Percentiles rank a stretch among this genome's conserved stretches.
These are phyloP conservation scores for Avena insularis DNA, from an alignment of 176 grass and related monocot species.

Conservation along the genomic window DNA sequence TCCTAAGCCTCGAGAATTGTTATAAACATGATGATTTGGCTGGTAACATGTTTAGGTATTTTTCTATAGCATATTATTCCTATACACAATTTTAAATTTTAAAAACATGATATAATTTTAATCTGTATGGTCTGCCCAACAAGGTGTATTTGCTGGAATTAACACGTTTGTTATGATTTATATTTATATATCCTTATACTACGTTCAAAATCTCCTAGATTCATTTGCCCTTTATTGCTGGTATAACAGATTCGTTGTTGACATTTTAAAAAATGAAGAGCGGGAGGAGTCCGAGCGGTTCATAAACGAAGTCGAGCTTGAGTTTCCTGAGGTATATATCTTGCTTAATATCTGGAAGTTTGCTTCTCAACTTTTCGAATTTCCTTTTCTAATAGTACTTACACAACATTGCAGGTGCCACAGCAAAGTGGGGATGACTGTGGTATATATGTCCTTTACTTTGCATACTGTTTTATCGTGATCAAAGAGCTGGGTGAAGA, in stretches of 20 bases:
- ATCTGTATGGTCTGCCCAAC: background rate
- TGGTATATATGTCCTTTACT: conserved; percentile 89
- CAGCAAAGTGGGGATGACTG: conserved; percentile 90
- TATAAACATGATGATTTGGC: background rate
- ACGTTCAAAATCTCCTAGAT: background rate
- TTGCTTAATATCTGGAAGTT: conserved; percentile 16
- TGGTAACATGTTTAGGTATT: background rate
- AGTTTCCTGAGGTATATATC: conserved; percentile 71
- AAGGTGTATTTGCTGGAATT: background rate
- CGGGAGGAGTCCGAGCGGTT: conserved; percentile 62
- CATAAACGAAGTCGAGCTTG: conserved; percentile 69
- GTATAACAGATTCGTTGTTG: conserved; percentile 66
- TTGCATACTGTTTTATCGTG: conserved; percentile 68
- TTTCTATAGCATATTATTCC: background rate
- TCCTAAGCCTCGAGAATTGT: background rate
- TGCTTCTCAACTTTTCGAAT: background rate
- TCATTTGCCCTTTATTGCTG: conserved; percentile 23
- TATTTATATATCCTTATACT: background rate
- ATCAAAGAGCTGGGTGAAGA: conserved; percentile 53
- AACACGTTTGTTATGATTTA: background rate
- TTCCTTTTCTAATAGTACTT: background rate
- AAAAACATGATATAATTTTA: background rate
- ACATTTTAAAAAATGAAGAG: conserved; percentile 79
- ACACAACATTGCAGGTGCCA: conserved; percentile 67
- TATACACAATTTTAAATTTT: background rate